Evolutionary conservation across 1,139 yeast species (phyloP).

Genomic region (Blastobotrys petasosporus): DNA sequence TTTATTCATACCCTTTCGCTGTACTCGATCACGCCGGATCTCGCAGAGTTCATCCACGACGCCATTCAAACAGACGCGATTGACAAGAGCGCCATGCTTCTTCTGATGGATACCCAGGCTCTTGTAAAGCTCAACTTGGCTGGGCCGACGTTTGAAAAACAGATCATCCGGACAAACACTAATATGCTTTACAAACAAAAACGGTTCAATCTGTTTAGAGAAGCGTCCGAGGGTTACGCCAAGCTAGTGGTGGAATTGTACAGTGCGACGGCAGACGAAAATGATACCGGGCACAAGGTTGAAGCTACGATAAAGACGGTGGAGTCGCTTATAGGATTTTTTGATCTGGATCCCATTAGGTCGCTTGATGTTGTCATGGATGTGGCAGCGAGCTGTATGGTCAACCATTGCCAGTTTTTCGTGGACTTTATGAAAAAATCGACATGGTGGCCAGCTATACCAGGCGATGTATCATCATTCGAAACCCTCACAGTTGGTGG

Average conservation of each 20-base stretch:
- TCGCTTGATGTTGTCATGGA: slow-evolving; percentile 59
- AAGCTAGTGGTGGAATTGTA: slow-evolving; percentile 53
- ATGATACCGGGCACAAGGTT: slow-evolving; percentile 28
- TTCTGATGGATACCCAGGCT: slow-evolving; percentile 24
- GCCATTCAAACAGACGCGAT: slow-evolving; percentile 17
- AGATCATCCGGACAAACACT: slow-evolving; percentile 43
- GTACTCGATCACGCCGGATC: slow-evolving; percentile 14
- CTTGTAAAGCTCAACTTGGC: slow-evolving; percentile 23
- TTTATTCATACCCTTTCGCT: slow-evolving; percentile 23
- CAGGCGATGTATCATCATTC: slow-evolving; percentile 22
- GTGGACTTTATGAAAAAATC: slow-evolving; percentile 46
- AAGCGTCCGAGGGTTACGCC: slow-evolving; percentile 77
- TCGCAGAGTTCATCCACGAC: slow-evolving; percentile 18
- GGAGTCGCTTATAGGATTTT: slow-evolving; percentile 66
- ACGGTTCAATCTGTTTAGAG: slow-evolving; percentile 68
- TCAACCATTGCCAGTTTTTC: slow-evolving; percentile 43
- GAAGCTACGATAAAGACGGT: slow-evolving; percentile 44
- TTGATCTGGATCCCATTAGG: slow-evolving; percentile 68
- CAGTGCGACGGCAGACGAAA: slow-evolving; percentile 39
- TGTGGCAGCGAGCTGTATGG: slow-evolving; percentile 43
- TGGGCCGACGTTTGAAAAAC: slow-evolving; percentile 35
- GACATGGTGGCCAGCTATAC: slow-evolving; percentile 64
- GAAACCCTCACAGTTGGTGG: slow-evolving; percentile 47
- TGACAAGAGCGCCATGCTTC: slow-evolving; percentile 21
- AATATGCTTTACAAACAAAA: slow-evolving; percentile 54